Conservation (phyloP, 2,329 filamentous ascomycete species). For the Xylaria sp. region DNA sequence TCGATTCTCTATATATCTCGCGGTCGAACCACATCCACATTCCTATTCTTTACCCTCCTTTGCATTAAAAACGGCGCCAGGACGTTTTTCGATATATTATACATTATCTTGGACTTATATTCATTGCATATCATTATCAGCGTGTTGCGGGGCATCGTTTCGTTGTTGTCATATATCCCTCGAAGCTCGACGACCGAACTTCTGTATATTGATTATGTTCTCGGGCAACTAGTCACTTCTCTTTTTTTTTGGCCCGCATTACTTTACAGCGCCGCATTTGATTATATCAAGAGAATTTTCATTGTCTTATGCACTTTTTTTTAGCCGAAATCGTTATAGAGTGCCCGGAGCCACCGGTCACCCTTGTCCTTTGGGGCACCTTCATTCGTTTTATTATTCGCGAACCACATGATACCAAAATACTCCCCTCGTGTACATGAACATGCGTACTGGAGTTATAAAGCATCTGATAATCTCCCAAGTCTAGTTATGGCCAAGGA, state of each 20-base stretch:
- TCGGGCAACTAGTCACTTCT: slow-evolving; percentile 2
- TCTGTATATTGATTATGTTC: slow-evolving; percentile 31
- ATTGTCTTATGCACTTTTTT: not conserved
- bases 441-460: slow-evolving; percentile 3
- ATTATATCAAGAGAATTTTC: slow-evolving; percentile 3
- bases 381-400: slow-evolving; percentile 29
- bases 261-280: not conserved
- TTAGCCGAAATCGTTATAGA: slow-evolving; percentile 14
- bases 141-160: slow-evolving; percentile 25
- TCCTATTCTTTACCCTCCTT: slow-evolving; percentile 39
- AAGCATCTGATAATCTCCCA: slow-evolving; percentile 7
- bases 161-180: slow-evolving; percentile 11
- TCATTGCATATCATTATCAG: slow-evolving; percentile 29
- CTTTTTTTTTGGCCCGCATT: not conserved
- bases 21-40: slow-evolving; percentile 10
- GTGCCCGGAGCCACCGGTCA: slow-evolving; percentile 33
- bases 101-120: slow-evolving; percentile 25
- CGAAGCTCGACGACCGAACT: slow-evolving; percentile 9
- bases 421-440: not conserved
- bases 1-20: slow-evolving; percentile 12
- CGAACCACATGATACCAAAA: slow-evolving; percentile 36
- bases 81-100: slow-evolving; percentile 26
- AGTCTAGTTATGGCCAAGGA: slow-evolving; percentile 4
- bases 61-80: slow-evolving; percentile 42
- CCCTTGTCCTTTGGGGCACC: slow-evolving; percentile 16